Percentiles rank a stretch among this genome's conserved stretches.
Conservation (phyloP, 192 early-diverging fungal genomes). For the Umbelopsis ramanniana region DNA sequence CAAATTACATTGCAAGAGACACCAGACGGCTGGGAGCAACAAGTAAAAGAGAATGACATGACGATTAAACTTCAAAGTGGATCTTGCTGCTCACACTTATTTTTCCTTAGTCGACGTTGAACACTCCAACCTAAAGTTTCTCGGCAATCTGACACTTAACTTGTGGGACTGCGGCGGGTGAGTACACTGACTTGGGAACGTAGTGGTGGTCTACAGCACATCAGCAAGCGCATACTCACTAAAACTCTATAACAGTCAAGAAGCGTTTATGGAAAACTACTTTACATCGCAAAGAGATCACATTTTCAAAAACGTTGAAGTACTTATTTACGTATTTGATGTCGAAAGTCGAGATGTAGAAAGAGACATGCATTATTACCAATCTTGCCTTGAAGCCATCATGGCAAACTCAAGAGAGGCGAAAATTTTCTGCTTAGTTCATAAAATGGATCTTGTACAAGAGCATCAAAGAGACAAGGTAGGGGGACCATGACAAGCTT, state of each 20-base stretch:
- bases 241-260: conserved; percentile 70
- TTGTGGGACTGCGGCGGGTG: conserved; percentile 96
- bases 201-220: not conserved
- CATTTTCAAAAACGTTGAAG: conserved; percentile 97
- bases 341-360: conserved; percentile 90
- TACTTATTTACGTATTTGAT: conserved; percentile 99
- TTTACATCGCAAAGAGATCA: conserved; percentile 90
- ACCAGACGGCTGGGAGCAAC: conserved; percentile 95
- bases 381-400: conserved; percentile 86
- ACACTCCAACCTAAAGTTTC: conserved; percentile 92
- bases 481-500: not conserved
- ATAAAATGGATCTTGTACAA: conserved; percentile 97
- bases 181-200: not conserved
- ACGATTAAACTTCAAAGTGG: not conserved
- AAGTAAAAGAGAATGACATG: conserved; percentile 54
- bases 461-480: conserved; percentile 73
- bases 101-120: conserved; percentile 86
- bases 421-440: conserved; percentile 93
- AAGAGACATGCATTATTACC: conserved; percentile 90
- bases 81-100: not conserved
- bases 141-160: conserved; percentile 95
- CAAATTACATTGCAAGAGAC: conserved; percentile 95
- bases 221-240: not conserved
- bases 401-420: conserved; percentile 83
- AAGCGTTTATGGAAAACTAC: conserved; percentile 96